Evolutionary conservation across 2,329 filamentous ascomycete genomes (phyloP), one percentile per base, ranked within the genome.

Genomic region (Grosmannia serpens): DNA sequence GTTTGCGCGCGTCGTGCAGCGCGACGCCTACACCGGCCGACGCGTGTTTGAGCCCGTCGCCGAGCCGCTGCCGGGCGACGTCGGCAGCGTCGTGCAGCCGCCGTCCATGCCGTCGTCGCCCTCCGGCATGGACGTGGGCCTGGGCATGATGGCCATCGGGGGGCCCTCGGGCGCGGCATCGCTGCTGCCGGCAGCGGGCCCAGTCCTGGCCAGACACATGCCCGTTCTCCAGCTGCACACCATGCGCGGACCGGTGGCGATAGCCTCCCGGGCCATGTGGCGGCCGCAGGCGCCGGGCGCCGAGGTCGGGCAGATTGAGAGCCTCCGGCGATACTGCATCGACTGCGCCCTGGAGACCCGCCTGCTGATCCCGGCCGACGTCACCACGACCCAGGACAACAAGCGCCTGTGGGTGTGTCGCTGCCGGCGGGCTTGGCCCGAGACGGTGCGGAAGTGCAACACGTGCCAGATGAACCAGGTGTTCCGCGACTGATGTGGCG

Each of bases 241-340:
- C 1, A 5, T 31, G 20, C 55, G 29, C 8, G 47, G 33, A 29
- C 54, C 31, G 1, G 8, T 56, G 29, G 13, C 26, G 10, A 8
- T 49, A 4, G 29, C 10, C 29, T 26, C 44, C n/a, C 54, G 54
- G 7, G 11, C 54, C 10, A 17, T 22, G 2, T 63, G 58, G 60
- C 26, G 20, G 29, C 58, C 62, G 3, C 50, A 50, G 7, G 60
- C 63, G 9, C 61, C 62, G 7, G 62, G 59, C 2, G 62, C 59
- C 6, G 56, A 58, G 4, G 57, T 61, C 0, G 62, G 62, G 53
- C 56, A 60, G 49, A 55, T 65, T 22, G 62, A 64, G 57, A 60
- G 51, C 10, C 57, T 65, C 33, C 62, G 59, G 2, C 53, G 58
- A 11, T 65, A 65, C 57, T 65, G 64, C 59, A 60, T 63, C 4